Conservation (phyloP, 805 yeast genomes). For the Kurtzmaniella cleridarum region DNA sequence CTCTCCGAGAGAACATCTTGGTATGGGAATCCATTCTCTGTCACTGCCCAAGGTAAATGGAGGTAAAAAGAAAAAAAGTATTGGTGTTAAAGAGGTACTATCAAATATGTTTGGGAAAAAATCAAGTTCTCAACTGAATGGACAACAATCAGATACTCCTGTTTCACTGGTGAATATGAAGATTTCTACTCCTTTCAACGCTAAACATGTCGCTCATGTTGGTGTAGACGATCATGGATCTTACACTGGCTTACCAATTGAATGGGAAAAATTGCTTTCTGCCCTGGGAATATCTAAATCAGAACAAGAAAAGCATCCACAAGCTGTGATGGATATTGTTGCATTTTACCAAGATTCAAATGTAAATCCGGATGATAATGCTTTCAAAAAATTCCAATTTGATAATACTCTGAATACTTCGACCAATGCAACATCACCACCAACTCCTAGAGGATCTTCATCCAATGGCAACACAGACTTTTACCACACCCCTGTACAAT, state of each 20-base stretch:
- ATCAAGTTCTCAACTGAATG: slow-evolving; percentile 6
- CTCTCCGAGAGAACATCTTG: slow-evolving; percentile 23
- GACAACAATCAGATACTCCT: slow-evolving; percentile 9
- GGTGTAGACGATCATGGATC: slow-evolving; percentile 86
- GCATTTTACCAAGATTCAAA: slow-evolving; percentile 69
- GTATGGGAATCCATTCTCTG: slow-evolving; percentile 11
- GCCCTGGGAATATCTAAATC: slow-evolving; percentile 84
- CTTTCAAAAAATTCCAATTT: slow-evolving; percentile 38
- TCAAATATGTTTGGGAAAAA: slow-evolving; percentile 45
- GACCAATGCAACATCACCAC: slow-evolving; percentile 15
- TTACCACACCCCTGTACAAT: slow-evolving; percentile 4
- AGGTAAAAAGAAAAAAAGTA: slow-evolving; percentile 32
- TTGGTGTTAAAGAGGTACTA: slow-evolving; percentile 55
- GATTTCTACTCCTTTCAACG: slow-evolving; percentile 89
- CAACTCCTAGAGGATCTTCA: slow-evolving; percentile 21
- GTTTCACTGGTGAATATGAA: slow-evolving; percentile 32
- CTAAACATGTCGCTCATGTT: slow-evolving; percentile 89
- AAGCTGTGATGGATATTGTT: slow-evolving; percentile 88
- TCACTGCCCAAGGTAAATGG: slow-evolving; percentile 14
- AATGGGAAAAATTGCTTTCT: slow-evolving; percentile 80
- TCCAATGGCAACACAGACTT: slow-evolving; percentile 24
- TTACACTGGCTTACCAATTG: slow-evolving; percentile 87
- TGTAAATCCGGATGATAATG: slow-evolving; percentile 39
- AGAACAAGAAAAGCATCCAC: slow-evolving; percentile 89
- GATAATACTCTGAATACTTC: slow-evolving; percentile 10